Evolutionary conservation across 768 basidiomycete species (phyloP), one percentile per base, ranked within the genome.

Genomic region (Rossbeevera mucosa): DNA sequence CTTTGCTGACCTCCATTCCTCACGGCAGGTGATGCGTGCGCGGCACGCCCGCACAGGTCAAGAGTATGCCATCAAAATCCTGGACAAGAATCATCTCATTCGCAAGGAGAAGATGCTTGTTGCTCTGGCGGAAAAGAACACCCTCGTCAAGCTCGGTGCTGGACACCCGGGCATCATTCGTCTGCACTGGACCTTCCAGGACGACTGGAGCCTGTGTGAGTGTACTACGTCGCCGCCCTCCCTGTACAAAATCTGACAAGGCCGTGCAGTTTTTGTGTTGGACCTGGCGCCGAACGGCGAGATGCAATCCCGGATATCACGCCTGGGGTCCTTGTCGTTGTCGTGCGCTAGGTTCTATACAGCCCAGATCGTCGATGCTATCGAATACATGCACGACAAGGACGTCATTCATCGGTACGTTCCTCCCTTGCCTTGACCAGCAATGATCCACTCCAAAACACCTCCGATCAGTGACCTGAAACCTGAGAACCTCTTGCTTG

Each of bases 401-500:
- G 89, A 89, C 5, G 85, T 99, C 48, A 85, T 94, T 42, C 96
- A 99, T 64, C 86, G 95, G 76, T 83, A 45, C 36, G 71, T 50
- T 30, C 21, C 41, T 42, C 13, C 18, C 44, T 47, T 44, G 20
- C 29, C 44, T 26, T 54, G 44, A 8, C 25, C 45, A 21, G 25
- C 9, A 50, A 43, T 58, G 52, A 41, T 30, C 36, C 54, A 45
- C n/a, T 14, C 36, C 38, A 36, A 29, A 26, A 26, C 14, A 12
- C 2, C 36, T 40, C 29, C 16, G 24, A 41, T 53, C 45, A 85
- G 84, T 51, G 88, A 91, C 64, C 76, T 91, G 28, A 90, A 91
- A 66, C 88, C 88, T 9, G 88, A 89, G 69, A 97, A 97, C 66
- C 76, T 98, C 26, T 76, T 99, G 8, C 76, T 99, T n/a, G 93